Evolutionary conservation across 1,284 basidiomycete species (phyloP).

Genomic region (Flammula alnicola): DNA sequence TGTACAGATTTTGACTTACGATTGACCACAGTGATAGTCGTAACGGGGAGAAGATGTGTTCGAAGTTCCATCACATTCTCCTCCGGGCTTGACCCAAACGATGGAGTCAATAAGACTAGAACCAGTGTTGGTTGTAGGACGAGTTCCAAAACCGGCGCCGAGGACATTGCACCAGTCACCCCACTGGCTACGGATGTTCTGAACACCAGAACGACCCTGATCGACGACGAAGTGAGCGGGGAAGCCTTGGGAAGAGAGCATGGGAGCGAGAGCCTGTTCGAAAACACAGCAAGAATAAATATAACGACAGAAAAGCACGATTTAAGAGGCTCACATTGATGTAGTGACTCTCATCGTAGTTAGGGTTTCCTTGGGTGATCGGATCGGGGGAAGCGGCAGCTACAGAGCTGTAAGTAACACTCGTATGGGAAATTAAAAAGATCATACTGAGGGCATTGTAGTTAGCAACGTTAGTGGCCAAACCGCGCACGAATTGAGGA

Average conservation of each 20-base stretch:
- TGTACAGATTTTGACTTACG: conserved; percentile 38
- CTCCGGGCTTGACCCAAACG: conserved; percentile 74
- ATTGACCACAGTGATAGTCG: conserved; percentile 56
- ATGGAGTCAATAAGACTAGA: conserved; percentile 61
- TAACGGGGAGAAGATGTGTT: conserved; percentile 61
- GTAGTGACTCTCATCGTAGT: conserved; percentile 30
- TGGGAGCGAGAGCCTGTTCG: conserved; percentile 32
- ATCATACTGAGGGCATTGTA: conserved; percentile 42
- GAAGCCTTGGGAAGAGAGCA: conserved; percentile 27
- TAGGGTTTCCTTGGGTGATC: conserved; percentile 56
- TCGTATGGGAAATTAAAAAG: not conserved
- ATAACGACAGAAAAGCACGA: too few species aligned
- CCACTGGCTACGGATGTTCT: conserved; percentile 53
- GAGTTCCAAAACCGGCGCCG: conserved; percentile 56
- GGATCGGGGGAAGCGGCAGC: conserved; percentile 58
- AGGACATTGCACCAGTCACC: conserved; percentile 37
- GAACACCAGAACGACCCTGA: conserved; percentile 27
- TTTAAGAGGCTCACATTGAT: conserved; percentile 34
- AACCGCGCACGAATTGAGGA: conserved; percentile 47
- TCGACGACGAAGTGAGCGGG: conserved; percentile 34
- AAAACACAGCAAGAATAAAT: conserved; percentile 4
- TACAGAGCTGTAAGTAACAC: conserved; percentile 12
- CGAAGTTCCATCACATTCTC: conserved; percentile 68
- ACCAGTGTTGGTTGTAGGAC: conserved; percentile 61
- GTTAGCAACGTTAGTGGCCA: conserved; percentile 37